phyloP scores from a whole-genome alignment of 345 rosid species.

The Moricandia arvensis region DNA sequence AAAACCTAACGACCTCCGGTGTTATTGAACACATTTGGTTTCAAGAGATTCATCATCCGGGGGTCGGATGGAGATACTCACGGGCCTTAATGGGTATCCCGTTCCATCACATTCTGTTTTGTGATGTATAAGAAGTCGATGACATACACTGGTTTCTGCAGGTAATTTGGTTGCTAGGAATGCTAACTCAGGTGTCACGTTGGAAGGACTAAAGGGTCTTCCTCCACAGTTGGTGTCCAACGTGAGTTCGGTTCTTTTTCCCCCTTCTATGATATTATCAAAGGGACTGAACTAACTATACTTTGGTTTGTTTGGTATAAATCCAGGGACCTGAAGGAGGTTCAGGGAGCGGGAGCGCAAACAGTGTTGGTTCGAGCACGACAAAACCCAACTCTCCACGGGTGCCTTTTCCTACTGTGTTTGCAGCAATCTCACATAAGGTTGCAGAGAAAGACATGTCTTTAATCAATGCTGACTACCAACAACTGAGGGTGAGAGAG shows the following conservation, averaged over 20 bases:
- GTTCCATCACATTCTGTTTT: conserved; percentile 24
- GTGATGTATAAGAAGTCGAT: conserved; percentile 27
- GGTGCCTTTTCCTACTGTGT: conserved; percentile 86
- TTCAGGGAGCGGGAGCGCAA: conserved; percentile 43
- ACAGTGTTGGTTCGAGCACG: conserved; percentile 58
- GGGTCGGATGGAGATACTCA: conserved; percentile 47
- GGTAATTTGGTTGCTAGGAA: conserved; percentile 48
- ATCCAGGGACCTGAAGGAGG: conserved; percentile 47
- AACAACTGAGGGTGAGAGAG: conserved; percentile 57
- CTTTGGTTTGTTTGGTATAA: background rate
- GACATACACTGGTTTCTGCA: conserved; percentile 46
- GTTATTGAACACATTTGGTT: conserved; percentile 35
- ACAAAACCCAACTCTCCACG: conserved; percentile 72
- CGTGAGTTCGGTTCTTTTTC: conserved; percentile 18
- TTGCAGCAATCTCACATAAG: conserved; percentile 73
- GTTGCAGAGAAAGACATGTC: conserved; percentile 63
- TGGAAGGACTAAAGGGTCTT: conserved; percentile 37
- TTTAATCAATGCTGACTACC: conserved; percentile 46
- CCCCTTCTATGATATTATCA: background rate
- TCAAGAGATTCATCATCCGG: conserved; percentile 41
- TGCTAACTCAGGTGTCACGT: conserved; percentile 57
- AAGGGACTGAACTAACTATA: background rate
- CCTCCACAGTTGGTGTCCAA: conserved; percentile 22
- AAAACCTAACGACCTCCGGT: conserved; percentile 40
- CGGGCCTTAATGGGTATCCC: conserved; percentile 36